These are phyloP conservation scores for Russula ochroleuca DNA, from an alignment of 768 basidiomycete species.

Conservation along the genomic window DNA sequence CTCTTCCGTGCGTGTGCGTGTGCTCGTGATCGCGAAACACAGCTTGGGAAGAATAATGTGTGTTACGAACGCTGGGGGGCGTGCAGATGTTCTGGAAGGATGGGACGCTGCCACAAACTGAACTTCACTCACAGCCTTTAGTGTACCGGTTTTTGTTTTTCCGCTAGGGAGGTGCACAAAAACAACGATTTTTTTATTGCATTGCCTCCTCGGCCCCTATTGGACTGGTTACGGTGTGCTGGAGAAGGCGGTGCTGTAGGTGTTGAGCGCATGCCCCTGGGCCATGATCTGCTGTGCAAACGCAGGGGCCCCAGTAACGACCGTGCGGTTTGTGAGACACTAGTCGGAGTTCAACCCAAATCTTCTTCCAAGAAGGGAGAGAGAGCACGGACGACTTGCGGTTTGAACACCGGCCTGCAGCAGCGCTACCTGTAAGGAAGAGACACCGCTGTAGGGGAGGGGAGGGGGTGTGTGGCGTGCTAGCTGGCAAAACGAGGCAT, in stretches of 20 bases:
- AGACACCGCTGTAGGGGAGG: conserved; percentile 13
- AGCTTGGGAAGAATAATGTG: background rate
- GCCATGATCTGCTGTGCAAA: conserved; percentile 7
- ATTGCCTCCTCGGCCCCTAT: background rate
- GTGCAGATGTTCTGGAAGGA: background rate
- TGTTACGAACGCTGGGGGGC: background rate
- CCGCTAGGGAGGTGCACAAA: background rate
- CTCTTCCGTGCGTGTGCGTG: background rate
- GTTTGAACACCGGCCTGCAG: background rate
- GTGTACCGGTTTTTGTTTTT: background rate
- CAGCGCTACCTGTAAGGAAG: conserved; percentile 4
- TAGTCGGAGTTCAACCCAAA: conserved; percentile 19
- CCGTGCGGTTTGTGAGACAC: conserved; percentile 22
- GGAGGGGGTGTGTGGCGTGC: background rate
- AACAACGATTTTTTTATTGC: background rate
- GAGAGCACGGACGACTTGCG: conserved; percentile 1
- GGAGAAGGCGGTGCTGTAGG: background rate
- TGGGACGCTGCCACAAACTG: background rate
- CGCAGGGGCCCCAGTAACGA: background rate
- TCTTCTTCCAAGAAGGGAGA: background rate
- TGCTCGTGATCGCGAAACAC: background rate
- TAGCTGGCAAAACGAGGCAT: conserved; percentile 16
- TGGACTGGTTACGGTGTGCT: conserved; percentile 6
- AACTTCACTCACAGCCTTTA: background rate
- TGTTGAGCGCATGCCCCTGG: background rate